phyloP scores from a whole-genome alignment of 2,329 filamentous ascomycete species.

The Orbilia javanica region DNA sequence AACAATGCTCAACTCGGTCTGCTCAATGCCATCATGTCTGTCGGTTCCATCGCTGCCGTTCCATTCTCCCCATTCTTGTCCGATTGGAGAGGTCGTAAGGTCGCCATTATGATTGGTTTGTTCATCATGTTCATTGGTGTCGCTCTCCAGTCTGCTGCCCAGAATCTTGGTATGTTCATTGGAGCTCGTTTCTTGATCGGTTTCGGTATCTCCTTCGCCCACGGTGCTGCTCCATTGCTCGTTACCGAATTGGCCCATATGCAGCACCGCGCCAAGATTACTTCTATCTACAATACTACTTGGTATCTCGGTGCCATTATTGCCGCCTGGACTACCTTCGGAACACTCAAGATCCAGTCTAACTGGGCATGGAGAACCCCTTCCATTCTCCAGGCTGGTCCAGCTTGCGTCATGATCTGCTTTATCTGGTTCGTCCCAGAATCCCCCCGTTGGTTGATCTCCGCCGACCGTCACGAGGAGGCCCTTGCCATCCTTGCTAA shows the following conservation, averaged over 20 bases:
- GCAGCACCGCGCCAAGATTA: constrained; percentile 68
- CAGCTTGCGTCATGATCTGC: constrained; percentile 67
- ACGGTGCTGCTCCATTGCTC: constrained; percentile 64
- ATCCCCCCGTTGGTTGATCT: constrained; percentile 65
- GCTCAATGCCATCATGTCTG: constrained; percentile 68
- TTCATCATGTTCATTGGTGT: constrained; percentile 68
- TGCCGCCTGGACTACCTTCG: constrained; percentile 68
- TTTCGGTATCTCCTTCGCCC: constrained; percentile 66
- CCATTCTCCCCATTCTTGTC: constrained; percentile 68
- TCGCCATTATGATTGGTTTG: constrained; percentile 68
- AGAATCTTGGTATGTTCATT: constrained; percentile 67
- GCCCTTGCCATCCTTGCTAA: constrained; percentile 64
- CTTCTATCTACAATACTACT: constrained; percentile 68
- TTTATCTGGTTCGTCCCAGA: constrained; percentile 66
- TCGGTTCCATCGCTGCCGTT: constrained; percentile 68
- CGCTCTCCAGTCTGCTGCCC: constrained; percentile 65
- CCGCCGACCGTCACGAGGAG: constrained; percentile 64
- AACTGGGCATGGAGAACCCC: constrained; percentile 70
- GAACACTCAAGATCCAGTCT: constrained; percentile 65
- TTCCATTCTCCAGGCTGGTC: constrained; percentile 68
- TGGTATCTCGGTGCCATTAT: constrained; percentile 68
- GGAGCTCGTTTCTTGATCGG: constrained; percentile 65
- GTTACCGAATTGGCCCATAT: constrained; percentile 69
- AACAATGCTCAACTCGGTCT: constrained; percentile 65
- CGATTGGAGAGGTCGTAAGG: constrained; percentile 68